Evolutionary conservation across 2,329 filamentous ascomycete genomes (phyloP), one percentile per base, ranked within the genome.

Genomic region (Trichophyton simii): DNA sequence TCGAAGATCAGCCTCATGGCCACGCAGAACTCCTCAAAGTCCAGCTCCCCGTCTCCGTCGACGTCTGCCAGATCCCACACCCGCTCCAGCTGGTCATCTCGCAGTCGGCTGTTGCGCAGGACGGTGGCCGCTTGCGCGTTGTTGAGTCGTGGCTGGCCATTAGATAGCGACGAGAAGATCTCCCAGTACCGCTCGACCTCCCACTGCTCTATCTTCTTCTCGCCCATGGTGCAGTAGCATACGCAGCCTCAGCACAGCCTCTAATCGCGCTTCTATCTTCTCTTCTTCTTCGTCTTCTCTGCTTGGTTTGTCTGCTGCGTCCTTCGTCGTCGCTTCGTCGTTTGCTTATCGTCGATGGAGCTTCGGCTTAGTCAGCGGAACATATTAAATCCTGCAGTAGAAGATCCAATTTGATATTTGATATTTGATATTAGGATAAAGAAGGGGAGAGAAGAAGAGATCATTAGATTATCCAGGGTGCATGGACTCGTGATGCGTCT

Each of bases 1-100:
- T 99, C 94, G 75, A 97, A 99, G 69, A 97, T 96, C 70, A 99
- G 79, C 71, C 94, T 85, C 94, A 99, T 99, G 44, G 91, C 94
- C 62, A 99, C 94, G 75, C 94, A 99, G 75, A 99, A 99, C 80
- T 99, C 94, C 78, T 99, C 94, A 78, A 99, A 99, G 77, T 99
- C 94, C 60, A 99, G 81, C 75, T 95, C 95, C 65, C 94, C 94
- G 78, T 99, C 94, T 68, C 91, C 91, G 76, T 99, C 94, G 64
- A 99, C 90, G 73, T 99, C 94, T 62, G 94, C 90, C 65, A 99
- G 82, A 71, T 99, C 94, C 94, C 94, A 99, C 65, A 99, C 89
- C 68, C 86, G 84, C 78, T 97, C 94, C n/a, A 99, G 86, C 77
- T 99, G 92, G 70, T 87, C 84, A 73, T 89, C 86, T 65, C 83